Evolutionary conservation across 768 basidiomycete genomes (phyloP), one percentile per base, ranked within the genome.

Genomic region (Serendipita vermifera): DNA sequence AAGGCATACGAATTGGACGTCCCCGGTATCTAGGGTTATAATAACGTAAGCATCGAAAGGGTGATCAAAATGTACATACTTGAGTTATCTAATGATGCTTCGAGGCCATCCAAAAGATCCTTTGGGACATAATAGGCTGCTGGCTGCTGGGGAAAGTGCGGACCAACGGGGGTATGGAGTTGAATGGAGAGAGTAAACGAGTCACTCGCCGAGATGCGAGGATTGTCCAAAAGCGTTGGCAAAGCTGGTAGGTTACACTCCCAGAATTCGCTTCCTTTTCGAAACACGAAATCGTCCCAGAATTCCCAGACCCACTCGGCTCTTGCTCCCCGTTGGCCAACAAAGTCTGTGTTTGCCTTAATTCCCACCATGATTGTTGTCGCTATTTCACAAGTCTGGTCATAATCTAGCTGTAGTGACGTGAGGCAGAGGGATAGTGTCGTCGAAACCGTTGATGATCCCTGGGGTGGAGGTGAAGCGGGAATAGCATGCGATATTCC

Each of bases 151-250:
- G 82, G 83, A 60, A 77, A 78, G 60, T 77, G 76, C 1, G 79
- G 69, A 2, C 70, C 69, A 4, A 66, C 56, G 74, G 61, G 84
- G 27, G 75, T 79, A 63, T 85, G 83, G 26, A 89, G 79, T 60
- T 87, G 85, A 2, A 88, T 73, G 63, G 80, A 83, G 33, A 89
- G 76, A 0, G 82, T 79, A 57, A 88, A 78, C 1, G 81, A 83
- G 63, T 89, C 81, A 0, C 77, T 76, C 48, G 77, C 77, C 24
- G 64, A 66, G 31, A 87, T 80, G 38, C 77, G 70, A 0, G 73
- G 65, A 59, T 82, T 80, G 57, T 81, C 75, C 5, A 87, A 68
- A 4, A 89, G 69, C 0, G 69, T 70, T 4, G 81, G 81, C 4
- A 87, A 65, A 0, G 77, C 62, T 0, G 86, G 87, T 33, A 88